These are phyloP conservation scores for Neoscytalidium dimidiatum DNA, from an alignment of 2,329 filamentous ascomycete genomes.

Conservation along the genomic window DNA sequence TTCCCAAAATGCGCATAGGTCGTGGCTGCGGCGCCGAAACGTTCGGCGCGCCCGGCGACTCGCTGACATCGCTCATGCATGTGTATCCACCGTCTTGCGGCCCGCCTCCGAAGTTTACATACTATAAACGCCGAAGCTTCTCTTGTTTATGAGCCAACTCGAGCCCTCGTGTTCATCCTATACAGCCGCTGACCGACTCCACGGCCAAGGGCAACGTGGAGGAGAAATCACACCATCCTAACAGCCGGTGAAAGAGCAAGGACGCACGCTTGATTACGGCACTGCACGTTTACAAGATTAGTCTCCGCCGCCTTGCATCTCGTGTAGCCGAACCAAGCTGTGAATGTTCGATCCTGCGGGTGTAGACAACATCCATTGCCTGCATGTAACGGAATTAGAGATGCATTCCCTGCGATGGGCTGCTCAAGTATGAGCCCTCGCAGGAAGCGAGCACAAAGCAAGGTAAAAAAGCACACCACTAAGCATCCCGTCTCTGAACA, in stretches of 20 bases:
- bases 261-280: background rate
- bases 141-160: background rate
- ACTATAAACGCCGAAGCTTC: background rate
- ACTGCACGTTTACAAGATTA: background rate
- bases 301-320: background rate
- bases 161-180: background rate
- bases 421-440: too few species aligned
- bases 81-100: background rate
- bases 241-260: too few species aligned
- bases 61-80: background rate
- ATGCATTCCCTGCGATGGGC: too few species aligned
- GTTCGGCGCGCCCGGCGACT: background rate
- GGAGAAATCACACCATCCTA: too few species aligned
- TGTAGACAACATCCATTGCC: background rate
- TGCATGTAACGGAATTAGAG: background rate
- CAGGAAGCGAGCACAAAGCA: too few species aligned
- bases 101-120: background rate
- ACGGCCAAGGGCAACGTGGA: too few species aligned
- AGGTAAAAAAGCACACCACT: too few species aligned
- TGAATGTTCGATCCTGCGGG: too few species aligned
- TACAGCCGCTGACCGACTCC: background rate
- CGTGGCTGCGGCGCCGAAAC: background rate
- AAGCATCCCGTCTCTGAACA: too few species aligned
- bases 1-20: background rate
- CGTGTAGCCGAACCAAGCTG: too few species aligned